Evolutionary conservation across 352 stramenopile genomes (phyloP).

Genomic region (Stramenopiles sp.): DNA sequence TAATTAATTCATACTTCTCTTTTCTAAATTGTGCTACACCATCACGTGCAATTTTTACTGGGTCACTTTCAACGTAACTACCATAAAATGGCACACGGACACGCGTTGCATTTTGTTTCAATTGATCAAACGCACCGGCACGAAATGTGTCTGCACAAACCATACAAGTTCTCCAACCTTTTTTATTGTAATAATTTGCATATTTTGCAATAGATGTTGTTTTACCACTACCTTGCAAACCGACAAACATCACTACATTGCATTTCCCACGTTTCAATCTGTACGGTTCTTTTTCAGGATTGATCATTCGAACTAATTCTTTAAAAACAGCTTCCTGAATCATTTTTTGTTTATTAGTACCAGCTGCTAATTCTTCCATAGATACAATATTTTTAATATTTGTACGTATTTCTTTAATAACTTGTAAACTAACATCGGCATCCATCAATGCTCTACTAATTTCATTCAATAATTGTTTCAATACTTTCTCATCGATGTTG

Average conservation of each 20-base stretch:
- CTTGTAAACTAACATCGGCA: constrained; percentile 61
- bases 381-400: constrained; percentile 64
- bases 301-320: constrained; percentile 61
- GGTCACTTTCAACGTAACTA: constrained; percentile 91
- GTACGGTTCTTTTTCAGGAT: constrained; percentile 52
- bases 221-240: constrained; percentile 85
- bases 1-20: constrained; percentile 95
- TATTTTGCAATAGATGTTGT: constrained; percentile 99
- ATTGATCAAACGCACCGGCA: constrained; percentile 93
- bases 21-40: constrained; percentile 84
- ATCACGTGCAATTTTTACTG: constrained; percentile 87
- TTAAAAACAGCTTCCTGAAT: constrained; percentile 72
- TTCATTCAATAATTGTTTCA: constrained; percentile 66
- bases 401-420: constrained; percentile 59
- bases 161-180: constrained; percentile 95
- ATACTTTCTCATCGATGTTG: constrained; percentile 62
- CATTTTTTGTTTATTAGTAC: constrained; percentile 50
- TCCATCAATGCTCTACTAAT: constrained; percentile 64
- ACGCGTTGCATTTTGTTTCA: constrained; percentile 98
- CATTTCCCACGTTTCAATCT: constrained; percentile 66
- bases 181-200: constrained; percentile 90
- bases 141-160: constrained; percentile 97
- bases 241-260: constrained; percentile 81
- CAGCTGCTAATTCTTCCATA: constrained; percentile 43
- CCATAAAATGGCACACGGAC: constrained; percentile 94